Evolutionary conservation across 2,329 filamentous ascomycete genomes (phyloP), one percentile per base, ranked within the genome.

Genomic region (Xylaria sp.): DNA sequence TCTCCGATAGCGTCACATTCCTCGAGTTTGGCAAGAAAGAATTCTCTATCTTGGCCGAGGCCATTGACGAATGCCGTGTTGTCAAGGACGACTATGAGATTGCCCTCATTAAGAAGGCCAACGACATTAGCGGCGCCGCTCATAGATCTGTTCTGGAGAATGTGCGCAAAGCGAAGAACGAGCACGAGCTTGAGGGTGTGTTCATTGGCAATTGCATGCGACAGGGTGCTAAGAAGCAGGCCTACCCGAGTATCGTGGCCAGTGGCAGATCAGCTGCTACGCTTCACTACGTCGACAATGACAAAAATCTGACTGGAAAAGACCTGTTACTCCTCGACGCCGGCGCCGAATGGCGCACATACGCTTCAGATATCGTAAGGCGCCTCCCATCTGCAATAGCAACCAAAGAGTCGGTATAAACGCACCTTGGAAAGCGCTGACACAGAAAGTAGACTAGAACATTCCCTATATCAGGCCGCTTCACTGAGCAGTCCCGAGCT

Each of bases 181-280:
- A 98, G 84, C 86, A 89, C 41, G 92, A 98, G 79, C 88, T 98
- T 39, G 91, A 97, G 79, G 94, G 90, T 1, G 82, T 90, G 0
- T 97, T 98, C 78, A 80, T 97, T 12, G 90, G 93, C 78, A 86
- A 86, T 36, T 97, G 93, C 79, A 88, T 96, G 68, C 87, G 90
- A 61, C 86, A 91, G 69, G 92, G 92, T 28, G 91, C 92, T 62
- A 91, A 90, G 78, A 90, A 96, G 75, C 94, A 97, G 84, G 91
- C 95, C 0, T 98, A 98, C 81, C 89, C 92, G 73, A 91, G 91
- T 69, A 98, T 98, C 76, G 90, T 96, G 20, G 95, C 94, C 0
- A 88, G 89, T 41, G 95, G 95, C 12, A 86, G 89, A 5, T 91
- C 92, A 18, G 94, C 92, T 0, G 93, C 94, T 5, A 96, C 93